phyloP scores from a whole-genome alignment of 208 protist species.

The Trypanosoma avium region DNA sequence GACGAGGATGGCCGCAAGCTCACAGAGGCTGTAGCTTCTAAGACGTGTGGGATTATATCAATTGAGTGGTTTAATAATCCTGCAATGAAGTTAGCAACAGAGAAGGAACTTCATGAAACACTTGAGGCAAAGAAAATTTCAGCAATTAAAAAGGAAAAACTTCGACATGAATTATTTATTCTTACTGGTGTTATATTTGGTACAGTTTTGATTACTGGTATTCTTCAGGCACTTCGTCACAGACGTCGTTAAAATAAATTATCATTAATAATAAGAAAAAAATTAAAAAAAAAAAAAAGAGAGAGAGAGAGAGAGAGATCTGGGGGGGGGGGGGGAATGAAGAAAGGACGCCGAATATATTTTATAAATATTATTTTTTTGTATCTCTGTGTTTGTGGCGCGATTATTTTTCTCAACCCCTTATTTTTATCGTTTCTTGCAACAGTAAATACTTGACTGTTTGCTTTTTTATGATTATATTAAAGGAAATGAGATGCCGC shows the following conservation, averaged over 20 bases:
- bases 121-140: constrained; percentile 39
- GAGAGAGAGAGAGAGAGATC: not conserved
- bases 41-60: constrained; percentile 41
- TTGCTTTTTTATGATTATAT: no score
- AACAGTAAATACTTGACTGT: no score
- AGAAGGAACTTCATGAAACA: constrained; percentile 56
- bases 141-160: not conserved
- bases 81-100: constrained; percentile 51
- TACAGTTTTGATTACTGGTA: constrained; percentile 20
- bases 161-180: not conserved
- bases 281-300: not conserved
- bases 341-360: not conserved
- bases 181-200: constrained; percentile 1
- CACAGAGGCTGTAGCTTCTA: constrained; percentile 39
- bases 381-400: no score
- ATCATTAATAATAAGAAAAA: constrained; percentile 6
- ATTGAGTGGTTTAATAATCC: constrained; percentile 90
- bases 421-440: no score
- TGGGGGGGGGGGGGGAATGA: not conserved
- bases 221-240: constrained; percentile 11
- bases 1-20: constrained; percentile 63
- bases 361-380: constrained; percentile 15
- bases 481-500: no score
- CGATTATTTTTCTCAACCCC: no score
- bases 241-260: constrained; percentile 15